Percentiles rank a stretch among this genome's conserved stretches.
Evolutionary conservation across 2,329 filamentous ascomycete genomes (phyloP).

Genomic region (Aspergillus jensenii): DNA sequence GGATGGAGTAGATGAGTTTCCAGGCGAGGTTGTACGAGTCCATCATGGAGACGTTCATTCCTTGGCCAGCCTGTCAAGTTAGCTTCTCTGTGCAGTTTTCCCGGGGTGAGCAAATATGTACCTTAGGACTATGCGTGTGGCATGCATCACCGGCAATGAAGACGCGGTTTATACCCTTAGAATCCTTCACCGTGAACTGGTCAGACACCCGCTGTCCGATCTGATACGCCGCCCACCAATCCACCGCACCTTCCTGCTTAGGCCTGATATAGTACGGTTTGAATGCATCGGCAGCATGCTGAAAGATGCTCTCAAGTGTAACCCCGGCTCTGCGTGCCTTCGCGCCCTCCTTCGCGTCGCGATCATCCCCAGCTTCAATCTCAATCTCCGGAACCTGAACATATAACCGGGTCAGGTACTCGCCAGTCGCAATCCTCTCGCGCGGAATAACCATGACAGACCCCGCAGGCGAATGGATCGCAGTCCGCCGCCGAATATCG

Average conservation of each 20-base stretch:
- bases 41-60: slow-evolving; percentile 77
- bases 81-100: background rate
- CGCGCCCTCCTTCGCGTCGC: slow-evolving; percentile 55
- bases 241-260: slow-evolving; percentile 54
- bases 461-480: slow-evolving; percentile 71
- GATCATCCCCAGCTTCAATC: slow-evolving; percentile 18
- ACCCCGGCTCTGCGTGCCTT: slow-evolving; percentile 64
- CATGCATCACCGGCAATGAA: slow-evolving; percentile 78
- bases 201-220: slow-evolving; percentile 66
- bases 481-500: slow-evolving; percentile 77
- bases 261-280: slow-evolving; percentile 67
- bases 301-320: slow-evolving; percentile 63
- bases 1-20: slow-evolving; percentile 39
- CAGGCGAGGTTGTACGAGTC: slow-evolving; percentile 48
- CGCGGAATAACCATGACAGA: slow-evolving; percentile 80
- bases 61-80: slow-evolving; percentile 61
- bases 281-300: slow-evolving; percentile 64
- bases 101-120: slow-evolving; percentile 12
- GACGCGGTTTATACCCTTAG: slow-evolving; percentile 67
- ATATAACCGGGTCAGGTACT: slow-evolving; percentile 71
- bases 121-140: slow-evolving; percentile 74
- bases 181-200: slow-evolving; percentile 56
- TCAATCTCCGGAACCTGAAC: slow-evolving; percentile 40
- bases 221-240: slow-evolving; percentile 76
- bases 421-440: slow-evolving; percentile 59